These are phyloP conservation scores for Ustilago bromivora DNA, from an alignment of 1,284 basidiomycete species.

Conservation along the genomic window DNA sequence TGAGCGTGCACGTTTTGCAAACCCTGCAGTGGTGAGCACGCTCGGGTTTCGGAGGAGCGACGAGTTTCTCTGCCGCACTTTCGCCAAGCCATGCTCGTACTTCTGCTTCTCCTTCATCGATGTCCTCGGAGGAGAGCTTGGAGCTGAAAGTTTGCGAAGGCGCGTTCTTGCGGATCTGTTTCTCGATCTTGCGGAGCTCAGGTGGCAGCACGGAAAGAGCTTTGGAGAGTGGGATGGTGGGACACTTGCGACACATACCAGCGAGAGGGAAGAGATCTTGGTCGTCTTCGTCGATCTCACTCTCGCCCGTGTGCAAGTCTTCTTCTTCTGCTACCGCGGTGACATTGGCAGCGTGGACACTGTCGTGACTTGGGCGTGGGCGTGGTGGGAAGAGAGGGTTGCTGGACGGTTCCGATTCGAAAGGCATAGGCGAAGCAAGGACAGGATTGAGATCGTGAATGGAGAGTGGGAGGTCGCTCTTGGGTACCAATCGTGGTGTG, in stretches of 20 bases:
- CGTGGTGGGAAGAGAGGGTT: constrained; percentile 27
- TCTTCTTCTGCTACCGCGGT: neutral
- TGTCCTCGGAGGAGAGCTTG: constrained; percentile 44
- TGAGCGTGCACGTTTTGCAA: constrained; percentile 89
- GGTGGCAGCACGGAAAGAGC: constrained; percentile 63
- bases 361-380: constrained; percentile 23
- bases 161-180: constrained; percentile 38
- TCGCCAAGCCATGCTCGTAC: constrained; percentile 62
- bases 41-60: constrained; percentile 78
- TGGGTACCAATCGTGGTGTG: constrained; percentile 21
- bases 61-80: constrained; percentile 52
- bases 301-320: constrained; percentile 3
- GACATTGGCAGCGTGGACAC: neutral
- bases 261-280: constrained; percentile 57
- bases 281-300: constrained; percentile 42
- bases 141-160: constrained; percentile 25
- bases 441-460: constrained; percentile 35
- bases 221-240: constrained; percentile 51
- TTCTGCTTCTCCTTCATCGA: constrained; percentile 63
- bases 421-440: constrained; percentile 14
- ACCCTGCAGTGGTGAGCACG: constrained; percentile 94
- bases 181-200: constrained; percentile 62
- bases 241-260: constrained; percentile 67
- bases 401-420: constrained; percentile 14
- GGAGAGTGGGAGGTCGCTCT: constrained; percentile 36